Evolutionary conservation across 192 early-diverging fungal genomes (phyloP).

Genomic region (Dimargaris verticillata): DNA sequence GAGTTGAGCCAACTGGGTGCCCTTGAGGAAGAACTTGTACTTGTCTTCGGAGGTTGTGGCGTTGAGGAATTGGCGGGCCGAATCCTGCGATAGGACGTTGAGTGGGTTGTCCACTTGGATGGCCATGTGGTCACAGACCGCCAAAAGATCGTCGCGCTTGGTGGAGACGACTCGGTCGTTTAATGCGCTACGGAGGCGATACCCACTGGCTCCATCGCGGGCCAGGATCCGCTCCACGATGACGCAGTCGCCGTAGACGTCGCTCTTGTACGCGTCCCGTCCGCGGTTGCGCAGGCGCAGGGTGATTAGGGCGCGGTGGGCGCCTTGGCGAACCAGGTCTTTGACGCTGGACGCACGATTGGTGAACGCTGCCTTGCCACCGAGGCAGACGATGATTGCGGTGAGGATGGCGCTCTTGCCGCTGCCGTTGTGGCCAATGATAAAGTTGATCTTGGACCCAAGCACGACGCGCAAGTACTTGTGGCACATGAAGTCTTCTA

Average conservation of each 20-base stretch:
- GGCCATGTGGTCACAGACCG: constrained; percentile 73
- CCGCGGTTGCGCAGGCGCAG: constrained; percentile 72
- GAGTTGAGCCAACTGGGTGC: constrained; percentile 70
- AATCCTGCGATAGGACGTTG: constrained; percentile 84
- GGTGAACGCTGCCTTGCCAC: constrained; percentile 76
- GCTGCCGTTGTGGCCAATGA: constrained; percentile 88
- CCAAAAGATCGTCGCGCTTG: constrained; percentile 67
- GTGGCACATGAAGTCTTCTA: constrained; percentile 95
- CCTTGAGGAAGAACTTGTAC: constrained; percentile 82
- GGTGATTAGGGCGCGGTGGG: constrained; percentile 40
- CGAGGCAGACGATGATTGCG: constrained; percentile 76
- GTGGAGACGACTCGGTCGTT: constrained; percentile 47
- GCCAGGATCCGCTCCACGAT: constrained; percentile 70
- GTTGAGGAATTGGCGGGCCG: constrained; percentile 75
- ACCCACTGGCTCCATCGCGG: constrained; percentile 26
- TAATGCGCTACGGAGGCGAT: constrained; percentile 56
- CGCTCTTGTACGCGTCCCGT: constrained; percentile 61
- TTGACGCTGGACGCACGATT: constrained; percentile 65
- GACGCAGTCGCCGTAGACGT: constrained; percentile 65
- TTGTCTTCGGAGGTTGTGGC: constrained; percentile 69
- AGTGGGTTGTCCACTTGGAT: constrained; percentile 91
- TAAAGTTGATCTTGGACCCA: constrained; percentile 83
- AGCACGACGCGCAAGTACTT: constrained; percentile 57
- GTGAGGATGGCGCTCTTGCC: constrained; percentile 96
- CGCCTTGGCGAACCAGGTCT: constrained; percentile 71